These are phyloP conservation scores for Pugionium dolabratum DNA, from an alignment of 345 rosid genomes.

Conservation along the genomic window DNA sequence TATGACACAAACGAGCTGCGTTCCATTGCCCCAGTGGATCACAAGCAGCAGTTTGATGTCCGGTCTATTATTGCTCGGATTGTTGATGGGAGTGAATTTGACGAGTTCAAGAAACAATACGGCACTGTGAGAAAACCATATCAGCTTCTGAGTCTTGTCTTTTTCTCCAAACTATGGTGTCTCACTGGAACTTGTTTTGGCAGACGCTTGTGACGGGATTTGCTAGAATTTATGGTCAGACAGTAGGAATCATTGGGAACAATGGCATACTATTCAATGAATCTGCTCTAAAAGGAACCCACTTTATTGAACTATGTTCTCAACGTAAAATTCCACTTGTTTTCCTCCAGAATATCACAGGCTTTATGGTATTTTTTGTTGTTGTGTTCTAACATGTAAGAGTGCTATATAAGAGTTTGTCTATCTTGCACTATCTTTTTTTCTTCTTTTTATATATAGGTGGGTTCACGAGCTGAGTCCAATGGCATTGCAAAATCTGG, in stretches of 20 bases:
- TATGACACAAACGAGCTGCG: slow-evolving; percentile 82
- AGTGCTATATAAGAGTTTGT: background rate
- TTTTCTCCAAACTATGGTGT: background rate
- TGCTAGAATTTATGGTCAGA: slow-evolving; percentile 78
- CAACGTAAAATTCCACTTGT: slow-evolving; percentile 88
- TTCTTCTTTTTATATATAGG: slow-evolving; percentile 48
- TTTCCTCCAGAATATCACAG: slow-evolving; percentile 94
- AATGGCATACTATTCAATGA: slow-evolving; percentile 89
- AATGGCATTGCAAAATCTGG: slow-evolving; percentile 97
- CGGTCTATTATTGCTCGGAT: slow-evolving; percentile 88
- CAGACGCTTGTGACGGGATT: slow-evolving; percentile 96
- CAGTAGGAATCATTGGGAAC: slow-evolving; percentile 89
- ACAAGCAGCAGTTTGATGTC: slow-evolving; percentile 84
- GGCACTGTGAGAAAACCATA: slow-evolving; percentile 73
- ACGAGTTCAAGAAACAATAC: slow-evolving; percentile 93
- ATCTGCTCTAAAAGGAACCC: slow-evolving; percentile 97
- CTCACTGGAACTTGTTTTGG: slow-evolving; percentile 30
- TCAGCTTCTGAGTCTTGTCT: background rate
- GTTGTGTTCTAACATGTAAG: slow-evolving; percentile 12
- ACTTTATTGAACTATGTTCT: slow-evolving; percentile 84
- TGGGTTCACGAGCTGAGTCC: slow-evolving; percentile 96
- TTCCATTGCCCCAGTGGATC: slow-evolving; percentile 90
- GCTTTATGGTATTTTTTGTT: slow-evolving; percentile 70
- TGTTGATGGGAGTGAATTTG: slow-evolving; percentile 94
- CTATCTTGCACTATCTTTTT: background rate